Evolutionary conservation across 768 basidiomycete genomes (phyloP), one percentile per base, ranked within the genome.

Genomic region (Suillus subluteus): DNA sequence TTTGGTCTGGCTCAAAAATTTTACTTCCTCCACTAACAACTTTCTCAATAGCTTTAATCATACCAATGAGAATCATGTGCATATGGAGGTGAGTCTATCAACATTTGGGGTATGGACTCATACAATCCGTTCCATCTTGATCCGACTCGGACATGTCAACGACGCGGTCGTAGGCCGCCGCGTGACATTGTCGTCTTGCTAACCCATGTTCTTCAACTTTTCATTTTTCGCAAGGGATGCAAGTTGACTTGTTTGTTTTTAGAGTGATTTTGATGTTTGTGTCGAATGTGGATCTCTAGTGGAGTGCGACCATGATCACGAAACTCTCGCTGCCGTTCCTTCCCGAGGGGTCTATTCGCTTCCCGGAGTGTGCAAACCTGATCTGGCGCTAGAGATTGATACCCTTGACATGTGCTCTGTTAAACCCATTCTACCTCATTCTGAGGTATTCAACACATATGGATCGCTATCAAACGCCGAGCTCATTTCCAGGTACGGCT

Each of bases 201-300:
- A 44, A 62, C 38, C 23, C 65, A 55, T 69, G 40, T 56, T 55
- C 59, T 67, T 35, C 41, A 64, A 66, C 64, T 37, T 38, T 65
- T 56, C n/a, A 44, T 58, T 38, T 37, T 23, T 38, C 16, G 35
- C 63, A 56, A 59, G 38, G 55, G 18, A 43, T 30, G 7, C 41
- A 61, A 44, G 69, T 63, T 71, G 64, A 72, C 62, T 67, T 13
- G 37, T 64, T 55, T 26, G 54, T 35, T 50, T 66, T 72, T 75
- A 92, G 89, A 88, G 84, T 61, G 92, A 94, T 67, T 89, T 85
- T 73, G 82, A 87, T 73, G 93, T 94, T 21, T 95, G 93, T 71
- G 73, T 82, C 6, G 82, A 82, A 66, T 95, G 93, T 73, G 93
- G 93, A 32, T 87, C 88, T 2, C 74, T 92, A 16, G 72, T 78